Conservation (phyloP, 2,329 filamentous ascomycete genomes). For the Aspergillus sojae region DNA sequence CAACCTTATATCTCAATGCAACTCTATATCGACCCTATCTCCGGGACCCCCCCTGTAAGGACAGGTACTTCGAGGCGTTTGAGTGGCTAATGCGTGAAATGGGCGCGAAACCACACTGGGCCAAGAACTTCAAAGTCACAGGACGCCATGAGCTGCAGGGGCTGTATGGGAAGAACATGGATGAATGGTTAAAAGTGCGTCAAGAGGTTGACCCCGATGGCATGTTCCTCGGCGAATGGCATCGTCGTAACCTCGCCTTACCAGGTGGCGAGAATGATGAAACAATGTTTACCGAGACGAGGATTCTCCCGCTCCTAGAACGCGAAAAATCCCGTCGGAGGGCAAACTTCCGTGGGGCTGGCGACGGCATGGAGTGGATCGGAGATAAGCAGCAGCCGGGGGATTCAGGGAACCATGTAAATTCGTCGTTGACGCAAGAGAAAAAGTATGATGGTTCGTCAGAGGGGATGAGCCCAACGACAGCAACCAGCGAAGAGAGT, state of each 20-base stretch:
- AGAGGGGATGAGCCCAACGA: conserved; percentile 30
- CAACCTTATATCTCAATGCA: conserved; percentile 85
- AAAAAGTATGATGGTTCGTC: conserved; percentile 10
- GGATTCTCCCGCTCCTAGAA: conserved; percentile 46
- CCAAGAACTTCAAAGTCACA: conserved; percentile 77
- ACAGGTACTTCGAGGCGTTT: conserved; percentile 84
- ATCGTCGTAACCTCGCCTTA: conserved; percentile 67
- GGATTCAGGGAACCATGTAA: conserved; percentile 7
- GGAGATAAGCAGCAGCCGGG: conserved; percentile 38
- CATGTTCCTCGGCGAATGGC: conserved; percentile 91
- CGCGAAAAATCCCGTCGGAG: conserved; percentile 40
- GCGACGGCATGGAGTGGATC: conserved; percentile 47
- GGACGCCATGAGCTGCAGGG: conserved; percentile 61
- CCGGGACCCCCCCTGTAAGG: conserved; percentile 73
- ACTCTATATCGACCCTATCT: conserved; percentile 84
- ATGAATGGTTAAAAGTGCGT: conserved; percentile 68
- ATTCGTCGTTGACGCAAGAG: conserved; percentile 13
- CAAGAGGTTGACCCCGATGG: conserved; percentile 75
- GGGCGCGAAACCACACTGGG: conserved; percentile 84
- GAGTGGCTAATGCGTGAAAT: conserved; percentile 88
- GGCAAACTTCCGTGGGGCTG: conserved; percentile 30
- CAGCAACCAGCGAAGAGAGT: conserved; percentile 50
- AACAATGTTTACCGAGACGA: conserved; percentile 13
- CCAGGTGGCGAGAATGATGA: conserved; percentile 20
- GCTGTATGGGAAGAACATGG: conserved; percentile 71